Evolutionary conservation across 176 grass and related monocot species (phyloP).

Genomic region (Carex littledalei): DNA sequence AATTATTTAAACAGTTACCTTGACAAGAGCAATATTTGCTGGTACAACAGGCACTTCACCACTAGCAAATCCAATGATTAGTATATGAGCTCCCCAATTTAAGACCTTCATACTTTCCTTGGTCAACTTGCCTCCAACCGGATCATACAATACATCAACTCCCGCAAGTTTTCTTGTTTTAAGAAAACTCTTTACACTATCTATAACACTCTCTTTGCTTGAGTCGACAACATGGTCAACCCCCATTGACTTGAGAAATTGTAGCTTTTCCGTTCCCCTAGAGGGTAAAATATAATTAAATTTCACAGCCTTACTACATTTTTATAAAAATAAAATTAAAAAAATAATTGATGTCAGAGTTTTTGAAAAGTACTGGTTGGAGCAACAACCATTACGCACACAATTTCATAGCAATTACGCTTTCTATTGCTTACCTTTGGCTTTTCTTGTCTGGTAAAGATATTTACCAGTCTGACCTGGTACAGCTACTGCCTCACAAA

Average conservation of each 20-base stretch:
- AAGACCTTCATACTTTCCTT: slow-evolving; percentile 96
- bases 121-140: slow-evolving; percentile 83
- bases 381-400: background rate
- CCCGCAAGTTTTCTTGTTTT: slow-evolving; percentile 73
- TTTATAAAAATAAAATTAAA: background rate
- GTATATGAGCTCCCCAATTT: slow-evolving; percentile 89
- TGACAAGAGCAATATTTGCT: slow-evolving; percentile 85
- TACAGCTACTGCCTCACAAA: background rate
- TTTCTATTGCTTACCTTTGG: background rate
- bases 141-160: slow-evolving; percentile 92
- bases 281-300: slow-evolving; percentile 8
- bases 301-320: background rate
- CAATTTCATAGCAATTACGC: background rate
- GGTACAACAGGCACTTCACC: slow-evolving; percentile 83
- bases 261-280: slow-evolving; percentile 68
- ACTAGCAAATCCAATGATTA: slow-evolving; percentile 96
- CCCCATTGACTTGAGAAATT: slow-evolving; percentile 78
- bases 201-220: slow-evolving; percentile 64
- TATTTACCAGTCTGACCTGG: background rate
- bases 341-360: background rate
- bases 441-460: background rate
- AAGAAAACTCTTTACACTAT: slow-evolving; percentile 74
- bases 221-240: slow-evolving; percentile 82
- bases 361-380: background rate
- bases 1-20: slow-evolving; percentile 33